These are phyloP conservation scores for Saccharum officinarum DNA, from an alignment of 176 grass and related monocot genomes.

Conservation along the genomic window DNA sequence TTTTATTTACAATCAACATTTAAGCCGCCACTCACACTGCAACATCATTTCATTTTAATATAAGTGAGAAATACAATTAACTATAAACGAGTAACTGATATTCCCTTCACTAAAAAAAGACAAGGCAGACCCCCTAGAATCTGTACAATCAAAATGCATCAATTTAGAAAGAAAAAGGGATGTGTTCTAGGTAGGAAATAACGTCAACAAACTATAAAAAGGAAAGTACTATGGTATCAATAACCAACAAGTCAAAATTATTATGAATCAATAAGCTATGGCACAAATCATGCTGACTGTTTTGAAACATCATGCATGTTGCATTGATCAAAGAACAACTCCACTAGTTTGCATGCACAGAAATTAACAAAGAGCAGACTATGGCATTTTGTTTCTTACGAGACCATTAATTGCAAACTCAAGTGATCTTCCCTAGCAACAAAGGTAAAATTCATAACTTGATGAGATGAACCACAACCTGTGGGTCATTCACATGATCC, in stretches of 20 bases:
- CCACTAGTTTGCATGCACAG: not conserved
- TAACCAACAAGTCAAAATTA: not conserved
- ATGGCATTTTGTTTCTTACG: not conserved
- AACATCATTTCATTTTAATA: not conserved
- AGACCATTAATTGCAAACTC: slow-evolving; percentile 9
- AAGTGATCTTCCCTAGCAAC: not conserved
- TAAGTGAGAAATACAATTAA: slow-evolving; percentile 8
- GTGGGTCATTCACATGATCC: slow-evolving; percentile 61
- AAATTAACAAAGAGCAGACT: not conserved
- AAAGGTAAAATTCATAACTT: not conserved
- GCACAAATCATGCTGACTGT: not conserved
- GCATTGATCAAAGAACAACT: not conserved
- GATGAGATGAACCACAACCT: slow-evolving; percentile 42
- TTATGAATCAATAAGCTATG: not conserved
- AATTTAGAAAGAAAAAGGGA: not conserved
- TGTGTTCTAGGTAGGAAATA: not conserved
- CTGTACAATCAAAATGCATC: not conserved
- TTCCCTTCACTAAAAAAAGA: not conserved
- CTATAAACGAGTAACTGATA: not conserved
- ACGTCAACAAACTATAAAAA: not conserved
- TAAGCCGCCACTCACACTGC: slow-evolving; percentile 12
- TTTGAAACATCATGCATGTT: slow-evolving; percentile 1
- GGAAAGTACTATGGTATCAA: not conserved
- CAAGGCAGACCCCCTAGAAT: not conserved
- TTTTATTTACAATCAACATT: not conserved